A percentile compares a stretch with the other conserved stretches of the same genome.
phyloP scores from a whole-genome alignment of 371 early-diverging fungal species.

The Cokeromyces recurvatus region DNA sequence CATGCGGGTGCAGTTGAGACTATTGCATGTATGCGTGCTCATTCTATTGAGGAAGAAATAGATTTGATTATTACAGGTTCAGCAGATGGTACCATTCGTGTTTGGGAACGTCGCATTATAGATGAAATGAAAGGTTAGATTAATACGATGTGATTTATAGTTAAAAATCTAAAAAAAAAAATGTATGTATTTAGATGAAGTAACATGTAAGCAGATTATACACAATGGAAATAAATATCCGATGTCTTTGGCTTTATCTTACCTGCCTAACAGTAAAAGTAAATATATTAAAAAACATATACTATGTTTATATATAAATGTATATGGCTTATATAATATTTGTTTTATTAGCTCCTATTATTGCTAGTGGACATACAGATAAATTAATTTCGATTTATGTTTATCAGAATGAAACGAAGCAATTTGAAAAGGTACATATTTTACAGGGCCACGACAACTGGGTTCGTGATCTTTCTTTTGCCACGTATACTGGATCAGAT shows the following conservation, averaged over 20 bases:
- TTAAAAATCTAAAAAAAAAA: not conserved
- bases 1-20: slow-evolving; percentile 70
- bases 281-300: not conserved
- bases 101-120: slow-evolving; percentile 61
- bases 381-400: slow-evolving; percentile 62
- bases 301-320: not conserved
- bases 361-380: slow-evolving; percentile 79
- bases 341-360: slow-evolving; percentile 46
- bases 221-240: slow-evolving; percentile 67
- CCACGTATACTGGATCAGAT: slow-evolving; percentile 48
- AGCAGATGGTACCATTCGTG: slow-evolving; percentile 74
- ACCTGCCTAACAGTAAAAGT: slow-evolving; percentile 61
- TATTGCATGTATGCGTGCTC: slow-evolving; percentile 57
- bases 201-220: slow-evolving; percentile 63
- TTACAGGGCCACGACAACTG: slow-evolving; percentile 92
- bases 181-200: slow-evolving; percentile 32
- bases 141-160: not conserved
- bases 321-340: too few relatives aligned
- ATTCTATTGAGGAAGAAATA: slow-evolving; percentile 22
- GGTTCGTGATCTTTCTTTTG: slow-evolving; percentile 81
- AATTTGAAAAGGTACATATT: slow-evolving; percentile 62
- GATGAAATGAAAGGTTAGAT: slow-evolving; percentile 43
- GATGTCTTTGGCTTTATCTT: slow-evolving; percentile 66
- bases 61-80: slow-evolving; percentile 75
- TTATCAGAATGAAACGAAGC: slow-evolving; percentile 14